Evolutionary conservation across 805 yeast genomes (phyloP).

Genomic region (Zygoascus biomembranicola): DNA sequence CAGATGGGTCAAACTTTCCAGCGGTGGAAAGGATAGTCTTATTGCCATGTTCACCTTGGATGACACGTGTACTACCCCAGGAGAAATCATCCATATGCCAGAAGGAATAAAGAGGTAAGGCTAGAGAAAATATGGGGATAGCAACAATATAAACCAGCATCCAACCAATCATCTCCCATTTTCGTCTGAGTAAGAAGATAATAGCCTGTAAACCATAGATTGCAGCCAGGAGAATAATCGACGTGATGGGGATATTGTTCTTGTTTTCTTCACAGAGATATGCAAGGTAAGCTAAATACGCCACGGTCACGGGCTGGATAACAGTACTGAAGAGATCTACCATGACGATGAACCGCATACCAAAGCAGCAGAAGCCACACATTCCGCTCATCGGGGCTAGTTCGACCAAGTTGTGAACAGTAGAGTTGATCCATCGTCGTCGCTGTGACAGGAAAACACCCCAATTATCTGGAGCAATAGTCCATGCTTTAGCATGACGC

Average conservation of each 20-base stretch:
- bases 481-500: constrained; percentile 51
- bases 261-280: constrained; percentile 41
- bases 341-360: constrained; percentile 52
- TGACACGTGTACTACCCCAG: constrained; percentile 59
- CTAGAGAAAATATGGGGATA: constrained; percentile 51
- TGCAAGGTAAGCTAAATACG: constrained; percentile 39
- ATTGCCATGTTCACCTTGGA: constrained; percentile 44
- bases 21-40: constrained; percentile 39
- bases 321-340: constrained; percentile 52
- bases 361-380: constrained; percentile 59
- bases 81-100: constrained; percentile 63
- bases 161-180: constrained; percentile 45
- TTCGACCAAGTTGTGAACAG: constrained; percentile 55
- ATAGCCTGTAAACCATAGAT: constrained; percentile 52
- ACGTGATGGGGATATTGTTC: constrained; percentile 44
- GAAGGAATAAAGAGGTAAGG: constrained; percentile 48
- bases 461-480: constrained; percentile 53
- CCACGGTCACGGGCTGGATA: constrained; percentile 53
- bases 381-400: constrained; percentile 49
- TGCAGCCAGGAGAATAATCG: constrained; percentile 46
- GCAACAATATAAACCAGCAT: constrained; percentile 49
- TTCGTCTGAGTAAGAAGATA: constrained; percentile 40
- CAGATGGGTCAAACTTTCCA: constrained; percentile 48
- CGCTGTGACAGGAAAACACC: constrained; percentile 52
- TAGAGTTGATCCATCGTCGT: constrained; percentile 62